Conservation (phyloP, 495 filamentous ascomycete species). For the Podospora didyma region DNA sequence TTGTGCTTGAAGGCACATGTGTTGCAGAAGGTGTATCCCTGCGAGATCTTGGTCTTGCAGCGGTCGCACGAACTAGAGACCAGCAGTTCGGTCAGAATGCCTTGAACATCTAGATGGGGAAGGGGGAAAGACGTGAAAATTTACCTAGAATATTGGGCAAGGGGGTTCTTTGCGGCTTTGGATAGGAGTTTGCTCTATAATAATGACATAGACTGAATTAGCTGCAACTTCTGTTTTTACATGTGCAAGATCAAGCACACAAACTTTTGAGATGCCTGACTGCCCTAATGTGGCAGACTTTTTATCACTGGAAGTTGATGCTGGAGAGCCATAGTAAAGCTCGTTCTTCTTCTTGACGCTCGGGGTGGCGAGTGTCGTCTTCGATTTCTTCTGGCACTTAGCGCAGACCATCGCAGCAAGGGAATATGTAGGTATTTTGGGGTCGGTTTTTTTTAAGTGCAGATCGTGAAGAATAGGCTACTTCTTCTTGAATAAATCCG, state of each 20-base stretch:
- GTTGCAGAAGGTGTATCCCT: constrained; percentile 60
- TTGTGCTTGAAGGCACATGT: constrained; percentile 64
- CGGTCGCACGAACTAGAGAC: constrained; percentile 45
- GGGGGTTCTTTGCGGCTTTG: constrained; percentile 65
- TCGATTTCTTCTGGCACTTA: constrained; percentile 61
- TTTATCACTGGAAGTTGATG: constrained; percentile 39
- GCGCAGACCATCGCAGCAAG: constrained; percentile 58
- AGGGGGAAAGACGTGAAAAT: too few relatives aligned
- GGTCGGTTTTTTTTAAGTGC: too few relatives aligned
- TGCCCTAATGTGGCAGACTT: constrained; percentile 52
- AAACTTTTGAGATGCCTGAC: constrained; percentile 51
- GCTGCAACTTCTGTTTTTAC: too few relatives aligned
- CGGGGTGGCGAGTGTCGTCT: constrained; percentile 64
- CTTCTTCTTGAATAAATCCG: too few relatives aligned
- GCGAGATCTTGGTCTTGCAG: constrained; percentile 64
- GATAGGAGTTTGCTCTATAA: constrained; percentile 64
- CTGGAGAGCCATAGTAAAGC: constrained; percentile 65
- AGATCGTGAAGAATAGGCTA: too few relatives aligned
- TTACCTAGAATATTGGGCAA: constrained; percentile 57
- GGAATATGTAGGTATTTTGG: too few relatives aligned
- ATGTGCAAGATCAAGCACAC: constrained; percentile 4
- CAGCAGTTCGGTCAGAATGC: neutral
- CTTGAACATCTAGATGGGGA: neutral
- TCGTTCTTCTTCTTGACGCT: constrained; percentile 68
- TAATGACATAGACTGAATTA: constrained; percentile 21